A percentile compares a stretch with the other conserved stretches of the same genome.
Conservation (phyloP, 1,284 basidiomycete species). For the Fomes fomentarius region DNA sequence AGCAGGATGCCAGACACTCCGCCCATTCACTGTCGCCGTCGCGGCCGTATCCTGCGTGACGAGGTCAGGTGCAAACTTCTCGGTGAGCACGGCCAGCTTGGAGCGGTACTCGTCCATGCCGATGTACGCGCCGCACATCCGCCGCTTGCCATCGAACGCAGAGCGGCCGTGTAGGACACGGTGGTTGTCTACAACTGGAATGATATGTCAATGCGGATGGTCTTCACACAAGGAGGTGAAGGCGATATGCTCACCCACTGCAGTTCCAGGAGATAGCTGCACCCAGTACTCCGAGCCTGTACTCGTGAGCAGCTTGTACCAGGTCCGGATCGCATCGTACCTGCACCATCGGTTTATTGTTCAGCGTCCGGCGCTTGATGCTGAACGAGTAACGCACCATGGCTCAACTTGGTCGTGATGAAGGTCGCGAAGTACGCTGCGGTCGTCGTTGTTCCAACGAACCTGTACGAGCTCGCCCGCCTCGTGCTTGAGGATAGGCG, state of each 20-base stretch:
- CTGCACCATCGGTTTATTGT: too few species aligned
- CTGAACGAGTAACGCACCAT: constrained; percentile 58
- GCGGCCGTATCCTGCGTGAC: constrained; percentile 27
- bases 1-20: constrained; percentile 41
- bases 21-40: constrained; percentile 24
- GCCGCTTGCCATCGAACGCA: constrained; percentile 83
- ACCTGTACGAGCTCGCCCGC: constrained; percentile 76
- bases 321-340: constrained; percentile 83
- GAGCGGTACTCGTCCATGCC: constrained; percentile 90
- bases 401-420: constrained; percentile 62
- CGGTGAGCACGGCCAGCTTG: constrained; percentile 68
- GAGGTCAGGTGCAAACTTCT: constrained; percentile 47
- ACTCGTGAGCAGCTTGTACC: constrained; percentile 79
- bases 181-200: constrained; percentile 88
- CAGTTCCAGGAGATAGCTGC: constrained; percentile 84
- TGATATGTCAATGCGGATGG: too few species aligned
- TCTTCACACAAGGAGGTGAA: too few species aligned
- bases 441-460: constrained; percentile 95
- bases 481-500: constrained; percentile 77
- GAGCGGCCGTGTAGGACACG: constrained; percentile 94
- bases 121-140: constrained; percentile 96
- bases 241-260: constrained; percentile 83
- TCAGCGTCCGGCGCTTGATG: background rate
- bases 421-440: constrained; percentile 76
- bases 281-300: constrained; percentile 91